Conservation (phyloP, 768 basidiomycete genomes). For the Amanita inopinata region DNA sequence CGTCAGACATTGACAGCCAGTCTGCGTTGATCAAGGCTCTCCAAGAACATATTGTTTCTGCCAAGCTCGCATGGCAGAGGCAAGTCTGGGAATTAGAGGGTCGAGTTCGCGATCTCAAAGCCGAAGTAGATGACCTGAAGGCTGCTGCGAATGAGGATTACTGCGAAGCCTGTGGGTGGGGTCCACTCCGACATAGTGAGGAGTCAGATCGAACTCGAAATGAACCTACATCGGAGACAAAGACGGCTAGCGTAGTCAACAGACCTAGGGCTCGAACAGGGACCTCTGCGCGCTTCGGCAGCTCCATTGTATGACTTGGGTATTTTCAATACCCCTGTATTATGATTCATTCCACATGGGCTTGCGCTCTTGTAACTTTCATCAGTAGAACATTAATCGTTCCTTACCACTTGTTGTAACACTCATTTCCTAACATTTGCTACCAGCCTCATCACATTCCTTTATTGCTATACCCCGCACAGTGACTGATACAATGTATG, state of each 20-base stretch:
- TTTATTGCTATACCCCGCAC: too few relatives aligned
- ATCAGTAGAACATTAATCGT: not conserved
- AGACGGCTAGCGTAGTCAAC: constrained; percentile 37
- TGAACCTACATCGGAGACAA: constrained; percentile 14
- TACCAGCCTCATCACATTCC: too few relatives aligned
- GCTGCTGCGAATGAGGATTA: constrained; percentile 25
- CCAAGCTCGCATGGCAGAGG: constrained; percentile 59
- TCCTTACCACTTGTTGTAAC: constrained; percentile 3
- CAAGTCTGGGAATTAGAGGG: constrained; percentile 70
- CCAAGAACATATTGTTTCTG: constrained; percentile 49
- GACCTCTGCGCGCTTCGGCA: constrained; percentile 51
- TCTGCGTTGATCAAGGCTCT: constrained; percentile 38
- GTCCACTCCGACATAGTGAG: constrained; percentile 13
- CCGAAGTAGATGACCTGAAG: constrained; percentile 50
- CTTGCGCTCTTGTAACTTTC: not conserved
- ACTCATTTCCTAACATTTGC: constrained; percentile 2
- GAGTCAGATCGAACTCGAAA: not conserved
- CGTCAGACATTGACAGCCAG: constrained; percentile 22
- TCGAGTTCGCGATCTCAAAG: constrained; percentile 61
- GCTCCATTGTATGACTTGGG: constrained; percentile 26
- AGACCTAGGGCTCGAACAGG: constrained; percentile 64
- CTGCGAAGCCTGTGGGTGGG: constrained; percentile 57
- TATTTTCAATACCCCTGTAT: not conserved
- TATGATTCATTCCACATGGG: not conserved
- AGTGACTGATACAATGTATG: too few relatives aligned